These are phyloP conservation scores for Verticillium nubilum DNA, from an alignment of 2,329 filamentous ascomycete species.

Conservation along the genomic window DNA sequence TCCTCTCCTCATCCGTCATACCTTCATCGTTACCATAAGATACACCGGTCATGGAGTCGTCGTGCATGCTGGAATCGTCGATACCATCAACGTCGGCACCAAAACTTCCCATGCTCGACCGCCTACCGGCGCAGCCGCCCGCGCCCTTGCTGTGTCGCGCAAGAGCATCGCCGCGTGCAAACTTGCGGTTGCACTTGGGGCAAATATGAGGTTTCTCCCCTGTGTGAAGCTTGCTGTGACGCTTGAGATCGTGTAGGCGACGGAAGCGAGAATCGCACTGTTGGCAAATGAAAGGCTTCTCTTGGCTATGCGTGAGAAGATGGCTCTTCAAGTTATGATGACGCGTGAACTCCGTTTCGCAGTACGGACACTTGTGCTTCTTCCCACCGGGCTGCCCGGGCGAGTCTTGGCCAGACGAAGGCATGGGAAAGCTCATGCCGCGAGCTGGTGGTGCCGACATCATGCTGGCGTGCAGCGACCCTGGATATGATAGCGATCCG, in stretches of 20 bases:
- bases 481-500: conserved; percentile 50
- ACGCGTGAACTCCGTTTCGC: conserved; percentile 91
- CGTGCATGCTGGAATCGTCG: conserved; percentile 41
- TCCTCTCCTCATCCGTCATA: conserved; percentile 51
- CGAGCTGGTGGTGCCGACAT: conserved; percentile 42
- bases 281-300: conserved; percentile 92
- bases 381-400: conserved; percentile 59
- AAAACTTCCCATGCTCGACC: conserved; percentile 80
- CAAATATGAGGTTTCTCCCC: conserved; percentile 94
- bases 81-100: conserved; percentile 68
- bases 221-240: conserved; percentile 93
- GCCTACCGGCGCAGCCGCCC: conserved; percentile 87
- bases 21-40: conserved; percentile 39
- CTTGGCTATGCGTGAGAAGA: conserved; percentile 93
- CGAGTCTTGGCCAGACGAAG: conserved; percentile 35
- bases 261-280: conserved; percentile 93
- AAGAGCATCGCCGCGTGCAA: conserved; percentile 90
- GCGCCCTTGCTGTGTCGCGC: conserved; percentile 94
- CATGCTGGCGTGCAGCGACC: conserved; percentile 37
- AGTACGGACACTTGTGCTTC: conserved; percentile 95
- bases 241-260: conserved; percentile 88
- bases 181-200: conserved; percentile 88
- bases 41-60: conserved; percentile 48
- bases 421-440: conserved; percentile 54
- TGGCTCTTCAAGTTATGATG: conserved; percentile 98